Percentiles rank a stretch among this genome's conserved stretches.
Evolutionary conservation across 2,329 filamentous ascomycete genomes (phyloP).

Genomic region (Cladosporium sphaerospermum): DNA sequence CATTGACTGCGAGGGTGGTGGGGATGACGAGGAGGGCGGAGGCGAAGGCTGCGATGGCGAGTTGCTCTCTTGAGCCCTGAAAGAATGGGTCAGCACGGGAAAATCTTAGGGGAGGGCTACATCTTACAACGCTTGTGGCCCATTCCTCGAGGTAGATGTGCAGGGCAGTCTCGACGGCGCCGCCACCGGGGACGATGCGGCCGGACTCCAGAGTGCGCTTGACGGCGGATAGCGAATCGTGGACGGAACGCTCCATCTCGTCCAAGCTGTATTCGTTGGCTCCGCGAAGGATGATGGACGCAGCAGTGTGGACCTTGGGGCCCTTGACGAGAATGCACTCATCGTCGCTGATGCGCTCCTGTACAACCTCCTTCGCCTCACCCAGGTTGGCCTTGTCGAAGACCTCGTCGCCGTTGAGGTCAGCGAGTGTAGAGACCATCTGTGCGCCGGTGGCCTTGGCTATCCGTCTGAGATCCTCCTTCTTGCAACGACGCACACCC

Average conservation of each 20-base stretch:
- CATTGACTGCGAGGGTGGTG: constrained; percentile 94
- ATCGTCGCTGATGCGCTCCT: constrained; percentile 97
- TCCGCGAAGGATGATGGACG: constrained; percentile 91
- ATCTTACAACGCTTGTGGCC: constrained; percentile 75
- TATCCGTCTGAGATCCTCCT: constrained; percentile 93
- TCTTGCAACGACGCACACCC: constrained; percentile 94
- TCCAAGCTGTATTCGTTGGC: constrained; percentile 95
- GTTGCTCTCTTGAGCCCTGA: constrained; percentile 83
- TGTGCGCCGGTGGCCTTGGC: constrained; percentile 94
- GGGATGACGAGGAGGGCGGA: constrained; percentile 90
- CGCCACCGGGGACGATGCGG: constrained; percentile 91
- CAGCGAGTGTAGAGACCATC: constrained; percentile 84
- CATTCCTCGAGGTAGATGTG: constrained; percentile 99
- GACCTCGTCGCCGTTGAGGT: constrained; percentile 94
- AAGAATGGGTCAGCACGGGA: constrained; percentile 1
- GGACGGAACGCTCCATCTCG: constrained; percentile 98
- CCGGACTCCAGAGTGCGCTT: constrained; percentile 96
- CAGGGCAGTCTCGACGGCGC: constrained; percentile 95
- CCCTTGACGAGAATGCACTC: constrained; percentile 97
- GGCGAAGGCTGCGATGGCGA: constrained; percentile 96
- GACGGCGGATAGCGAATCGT: constrained; percentile 93
- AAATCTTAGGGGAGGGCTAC: too few species aligned
- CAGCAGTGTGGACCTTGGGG: constrained; percentile 87
- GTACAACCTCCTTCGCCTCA: constrained; percentile 89
- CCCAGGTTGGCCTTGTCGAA: constrained; percentile 89